These are phyloP conservation scores for Carex scoparia DNA, from an alignment of 176 grass and related monocot species.

Conservation along the genomic window DNA sequence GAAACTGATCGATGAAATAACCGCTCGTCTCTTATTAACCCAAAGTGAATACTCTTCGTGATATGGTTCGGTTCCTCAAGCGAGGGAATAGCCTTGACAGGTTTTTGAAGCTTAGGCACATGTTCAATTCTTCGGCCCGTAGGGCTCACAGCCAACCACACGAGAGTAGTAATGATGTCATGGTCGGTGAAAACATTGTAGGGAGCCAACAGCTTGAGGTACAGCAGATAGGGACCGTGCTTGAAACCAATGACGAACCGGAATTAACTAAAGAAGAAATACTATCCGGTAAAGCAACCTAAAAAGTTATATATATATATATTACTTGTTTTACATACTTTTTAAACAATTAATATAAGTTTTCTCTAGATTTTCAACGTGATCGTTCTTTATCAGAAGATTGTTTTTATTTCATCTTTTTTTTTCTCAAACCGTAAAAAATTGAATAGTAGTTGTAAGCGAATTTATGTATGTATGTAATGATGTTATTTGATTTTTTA, in stretches of 20 bases:
- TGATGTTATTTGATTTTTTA: conserved; percentile 22
- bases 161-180: not conserved
- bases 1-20: not conserved
- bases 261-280: conserved; percentile 7
- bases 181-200: conserved; percentile 4
- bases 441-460: not conserved
- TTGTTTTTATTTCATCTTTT: not conserved
- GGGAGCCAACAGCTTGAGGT: conserved; percentile 16
- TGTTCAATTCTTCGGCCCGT: conserved; percentile 6
- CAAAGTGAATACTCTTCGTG: conserved; percentile 21
- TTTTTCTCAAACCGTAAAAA: not conserved
- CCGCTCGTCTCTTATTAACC: not conserved
- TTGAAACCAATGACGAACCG: not conserved
- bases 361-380: not conserved
- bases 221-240: not conserved
- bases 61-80: conserved; percentile 34
- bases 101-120: conserved; percentile 19
- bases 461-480: not conserved
- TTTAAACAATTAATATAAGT: not conserved
- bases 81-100: conserved; percentile 30
- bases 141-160: conserved; percentile 14
- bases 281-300: not conserved
- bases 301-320: too few species aligned
- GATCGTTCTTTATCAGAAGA: not conserved
- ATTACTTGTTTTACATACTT: not conserved